Evolutionary conservation across 2,329 filamentous ascomycete species (phyloP).

Genomic region (Claviceps digitariae): DNA sequence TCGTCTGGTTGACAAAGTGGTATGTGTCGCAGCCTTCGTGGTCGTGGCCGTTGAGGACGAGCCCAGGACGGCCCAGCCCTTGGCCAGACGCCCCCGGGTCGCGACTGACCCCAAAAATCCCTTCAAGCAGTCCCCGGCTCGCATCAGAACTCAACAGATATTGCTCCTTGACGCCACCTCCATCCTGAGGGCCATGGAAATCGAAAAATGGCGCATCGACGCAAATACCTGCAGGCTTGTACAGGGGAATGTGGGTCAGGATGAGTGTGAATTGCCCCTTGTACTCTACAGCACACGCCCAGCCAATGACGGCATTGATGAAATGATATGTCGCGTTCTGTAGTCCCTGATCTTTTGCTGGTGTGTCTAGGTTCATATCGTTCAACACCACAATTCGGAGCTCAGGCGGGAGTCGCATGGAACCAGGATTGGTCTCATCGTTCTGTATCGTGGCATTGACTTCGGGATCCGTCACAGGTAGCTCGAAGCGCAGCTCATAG

Average conservation of each 20-base stretch:
- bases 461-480: constrained; percentile 31
- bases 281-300: constrained; percentile 46
- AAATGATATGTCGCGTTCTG: constrained; percentile 70
- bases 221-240: constrained; percentile 72
- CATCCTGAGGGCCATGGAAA: constrained; percentile 54
- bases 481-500: constrained; percentile 69
- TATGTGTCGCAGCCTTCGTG: constrained; percentile 87
- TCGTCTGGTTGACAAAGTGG: constrained; percentile 61
- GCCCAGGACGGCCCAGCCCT: constrained; percentile 56
- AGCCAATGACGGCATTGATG: constrained; percentile 53
- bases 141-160: constrained; percentile 70
- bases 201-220: constrained; percentile 73
- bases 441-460: constrained; percentile 29
- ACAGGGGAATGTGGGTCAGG: constrained; percentile 81
- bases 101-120: constrained; percentile 65
- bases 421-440: constrained; percentile 28
- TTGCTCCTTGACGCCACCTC: constrained; percentile 73
- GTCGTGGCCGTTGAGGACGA: constrained; percentile 88
- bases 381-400: constrained; percentile 80
- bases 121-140: constrained; percentile 65
- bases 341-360: constrained; percentile 51
- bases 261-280: constrained; percentile 64
- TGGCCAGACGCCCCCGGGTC: constrained; percentile 41
- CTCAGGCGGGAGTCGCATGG: constrained; percentile 44
- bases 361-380: constrained; percentile 84